Evolutionary conservation across 2,329 filamentous ascomycete genomes (phyloP), one percentile per base, ranked within the genome.

Genomic region (Cordyceps javanica): DNA sequence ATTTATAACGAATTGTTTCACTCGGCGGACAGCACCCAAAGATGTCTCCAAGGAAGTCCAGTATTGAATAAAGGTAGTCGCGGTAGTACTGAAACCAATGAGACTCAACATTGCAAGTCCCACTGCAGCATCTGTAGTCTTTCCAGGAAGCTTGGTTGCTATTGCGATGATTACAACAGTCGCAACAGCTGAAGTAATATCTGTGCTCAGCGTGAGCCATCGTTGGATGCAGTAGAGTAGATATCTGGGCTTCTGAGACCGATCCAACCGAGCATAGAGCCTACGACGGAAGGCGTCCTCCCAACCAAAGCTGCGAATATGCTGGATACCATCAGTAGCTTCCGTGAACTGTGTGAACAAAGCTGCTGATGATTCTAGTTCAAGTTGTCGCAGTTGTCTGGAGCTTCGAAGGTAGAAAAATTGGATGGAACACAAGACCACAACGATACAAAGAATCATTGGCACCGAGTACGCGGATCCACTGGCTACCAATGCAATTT

Each of bases 371-470:
- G 79, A 73, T 61, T 83, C 78, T 1, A 83, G 69, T 50, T 83
- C 81, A 21, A 83, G 65, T 14, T 78, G 72, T 26, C 80, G 76
- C 2, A 85, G 67, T 60, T 83, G 82, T 0, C 81, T 74, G 0
- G 80, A 82, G 1, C 80, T 82, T 5, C 76, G 72, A 1, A 84
- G 71, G 19, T 63, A 63, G 26, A 60, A 62, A 3, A 61, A 58
- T 19, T 66, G 64, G 13, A 66, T 34, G 3, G 60, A 11, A 42
- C 49, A 64, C 2, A 66, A 23, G 9, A 55, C 54, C 14, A 59
- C 13, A 3, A 59, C 1, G 0, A 51, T 16, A 8, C 73, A 54
- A 0, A 80, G 78, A n/a, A 82, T 69, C 0, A 71, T 72, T 2
- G 77, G 45, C 1, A 23, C 30, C 1, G 30, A 6, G 19, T 57